Base-by-base conservation (phyloP, 495 filamentous ascomycete genomes). In the Xylaria scruposa region DNA sequence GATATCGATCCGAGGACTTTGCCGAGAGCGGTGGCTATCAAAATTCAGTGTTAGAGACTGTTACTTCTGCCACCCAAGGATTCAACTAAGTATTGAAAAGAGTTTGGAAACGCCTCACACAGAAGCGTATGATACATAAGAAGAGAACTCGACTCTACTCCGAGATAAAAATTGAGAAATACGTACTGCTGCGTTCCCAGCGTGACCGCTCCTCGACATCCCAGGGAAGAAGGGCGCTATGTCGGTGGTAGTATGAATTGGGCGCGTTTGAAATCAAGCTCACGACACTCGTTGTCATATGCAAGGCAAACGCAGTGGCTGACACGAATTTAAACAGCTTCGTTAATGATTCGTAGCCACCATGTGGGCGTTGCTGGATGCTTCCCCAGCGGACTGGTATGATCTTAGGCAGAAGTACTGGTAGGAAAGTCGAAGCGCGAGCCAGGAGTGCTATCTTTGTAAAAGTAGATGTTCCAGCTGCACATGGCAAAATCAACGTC, bases 351-450 rank as follows among this genome's bases (percentile, higher is more conserved):
- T 75, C 53, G 67, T 87, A 83, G 10, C 81, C 75, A 21, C 79
- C 75, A 38, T 81, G 82, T 7, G 81, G 81, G 40, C 82, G 76
- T 17, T 71, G 15, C 63, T 84, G 76, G n/a, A 80, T 59, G 1
- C 68, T 76, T 3, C 85, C 85, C 81, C 80, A 87, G 12, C 72
- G 78, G 7, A 65, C 54, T 0, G 87, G 87, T 33, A 83, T 75
- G 19, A 87, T 75, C 31, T 76, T 73, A 5, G 82, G 82, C 13
- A 85, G 67, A 13, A 78, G 49, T 17, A 88, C 68, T 62, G 85
- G 86, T n/a, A 86, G 76, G 56, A 90, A 85, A 5, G 84, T 81
- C 21, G 88, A 79, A 9, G 82, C 74, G 53, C 85, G 86, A n/a
- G 82, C 79, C 2, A 83, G 69, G 5, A 82, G 70, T 3, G 83